Evolutionary conservation across 1,284 basidiomycete species (phyloP), one percentile per base, ranked within the genome.

Genomic region (Fistulinella cinereoalba): DNA sequence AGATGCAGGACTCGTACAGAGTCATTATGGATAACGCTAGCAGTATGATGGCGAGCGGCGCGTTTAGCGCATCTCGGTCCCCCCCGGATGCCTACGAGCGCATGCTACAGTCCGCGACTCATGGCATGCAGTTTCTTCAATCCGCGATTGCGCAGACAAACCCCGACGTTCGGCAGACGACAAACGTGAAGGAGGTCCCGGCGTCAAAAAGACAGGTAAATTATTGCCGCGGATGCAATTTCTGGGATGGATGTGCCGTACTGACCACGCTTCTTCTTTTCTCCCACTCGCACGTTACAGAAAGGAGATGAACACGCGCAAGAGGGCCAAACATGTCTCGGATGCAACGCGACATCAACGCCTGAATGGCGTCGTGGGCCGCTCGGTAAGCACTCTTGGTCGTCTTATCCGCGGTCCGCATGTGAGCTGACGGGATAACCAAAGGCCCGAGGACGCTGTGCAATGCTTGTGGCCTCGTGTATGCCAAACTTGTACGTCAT

Each of bases 331-430:
- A 83, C 76, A 29, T 90, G 87, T 65, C 70, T 87, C 25, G 88
- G 85, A 24, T 90, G 87, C 67, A 76, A 71, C 56, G 87, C 87
- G 49, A 90, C 87, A n/a, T 83, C 86, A 45, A 90, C 88, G 47
- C 87, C 87, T 6, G 87, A 90, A 71, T 90, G 88, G 87, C 73
- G 87, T 46, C 69, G 87, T 55, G 87, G 87, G 1, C 87, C 87
- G 13, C 66, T 90, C 69, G 87, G 86, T 88, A 60, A 63, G 75
- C 69, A 33, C 23, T 25, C 18, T 40, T 37, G 43, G 48, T 61
- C 51, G 21, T 55, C 61, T 63, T 63, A 53, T 57, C 47, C 51
- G 43, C 49, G 57, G 58, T 50, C 49, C 24, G 46, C 49, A 46
- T 57, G 52, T 53, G 48, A 44, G 33, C 41, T 67, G 49, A 51